Percentiles rank a stretch among this genome's conserved stretches.
Evolutionary conservation across 2,329 filamentous ascomycete genomes (phyloP).

Genomic region (Colletotrichum eremochloae): DNA sequence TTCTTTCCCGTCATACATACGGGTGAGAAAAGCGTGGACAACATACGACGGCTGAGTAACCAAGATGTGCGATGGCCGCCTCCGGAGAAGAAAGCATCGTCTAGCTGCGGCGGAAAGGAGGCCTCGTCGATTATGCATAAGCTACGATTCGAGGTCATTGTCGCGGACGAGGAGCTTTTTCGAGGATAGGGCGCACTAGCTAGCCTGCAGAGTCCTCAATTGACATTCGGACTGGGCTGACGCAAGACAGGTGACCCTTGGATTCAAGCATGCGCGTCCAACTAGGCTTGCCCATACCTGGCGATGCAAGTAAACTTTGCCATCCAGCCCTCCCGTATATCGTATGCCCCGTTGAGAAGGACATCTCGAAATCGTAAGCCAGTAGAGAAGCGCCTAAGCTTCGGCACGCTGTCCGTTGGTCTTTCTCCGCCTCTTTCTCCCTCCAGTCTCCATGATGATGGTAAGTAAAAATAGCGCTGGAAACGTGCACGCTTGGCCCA

Average conservation of each 20-base stretch:
- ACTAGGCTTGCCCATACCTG: neutral
- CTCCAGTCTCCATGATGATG: neutral
- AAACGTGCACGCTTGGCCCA: neutral
- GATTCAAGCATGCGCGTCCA: neutral
- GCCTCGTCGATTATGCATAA: constrained; percentile 4
- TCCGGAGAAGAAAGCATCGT: constrained; percentile 1
- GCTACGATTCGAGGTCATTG: neutral
- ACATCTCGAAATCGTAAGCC: neutral
- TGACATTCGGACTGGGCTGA: neutral
- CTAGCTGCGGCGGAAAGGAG: neutral
- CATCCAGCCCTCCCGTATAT: neutral
- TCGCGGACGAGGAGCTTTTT: neutral
- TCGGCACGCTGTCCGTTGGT: neutral
- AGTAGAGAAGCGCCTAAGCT: neutral
- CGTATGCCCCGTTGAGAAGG: neutral
- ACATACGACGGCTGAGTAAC: constrained; percentile 16
- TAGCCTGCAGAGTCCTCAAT: neutral
- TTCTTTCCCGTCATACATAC: neutral
- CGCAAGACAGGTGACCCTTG: constrained; percentile 5
- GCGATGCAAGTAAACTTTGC: constrained; percentile 6
- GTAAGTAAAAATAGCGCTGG: neutral
- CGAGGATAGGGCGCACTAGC: neutral
- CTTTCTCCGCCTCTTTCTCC: neutral
- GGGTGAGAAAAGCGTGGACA: constrained; percentile 4
- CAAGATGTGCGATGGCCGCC: neutral